Base-by-base conservation (phyloP, 176 grass and related monocot genomes). In the Oryza punctata region DNA sequence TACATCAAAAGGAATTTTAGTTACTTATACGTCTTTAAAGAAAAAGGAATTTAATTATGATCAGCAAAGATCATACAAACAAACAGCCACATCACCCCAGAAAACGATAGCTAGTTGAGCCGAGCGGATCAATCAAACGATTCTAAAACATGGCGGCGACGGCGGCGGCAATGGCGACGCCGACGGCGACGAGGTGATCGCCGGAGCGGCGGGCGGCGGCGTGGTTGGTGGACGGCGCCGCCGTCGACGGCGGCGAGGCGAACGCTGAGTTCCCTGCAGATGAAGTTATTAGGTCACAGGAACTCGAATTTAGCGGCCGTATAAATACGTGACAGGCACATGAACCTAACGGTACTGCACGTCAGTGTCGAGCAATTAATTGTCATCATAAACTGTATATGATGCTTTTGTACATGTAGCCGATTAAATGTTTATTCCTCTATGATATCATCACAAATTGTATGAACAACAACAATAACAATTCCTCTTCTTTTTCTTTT, bases 211-310 rank as follows among this genome's bases (percentile, higher is more conserved):
- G 54, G 19, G 15, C 60, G 47, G 12, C 49, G 47, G 59, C 87
- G 35, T 11, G 4, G 72, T 43, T 88, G 46, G n/a, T 45, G 12
- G 50, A n/a, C 27, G 73, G 21, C 6, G 6, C 19, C 63, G 83
- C 76, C 67, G 86, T 28, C 35, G 74, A 27, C 9, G 84, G 80
- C 67, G 86, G 75, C 69, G 86, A 82, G 23, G 83, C 45, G 44
- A 13, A 8, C 10, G 92, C 80, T 19, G 78, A 61, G 3, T 49
- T 21, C 25, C 86, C 86, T 91, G 67, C 14, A 70, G n/a, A 37
- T 21, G 10, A 6, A 30, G 6, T 27, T 73, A 73, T 3, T 26
- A 60, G 6, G 7, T 60, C 21, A 28, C 26, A 49, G 27, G 41
- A 30, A 12, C 3, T 72, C 4, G 26, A 14, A 32, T 7, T 57